Evolutionary conservation across 768 basidiomycete genomes (phyloP).

Genomic region (Podaxis mareebaensis): DNA sequence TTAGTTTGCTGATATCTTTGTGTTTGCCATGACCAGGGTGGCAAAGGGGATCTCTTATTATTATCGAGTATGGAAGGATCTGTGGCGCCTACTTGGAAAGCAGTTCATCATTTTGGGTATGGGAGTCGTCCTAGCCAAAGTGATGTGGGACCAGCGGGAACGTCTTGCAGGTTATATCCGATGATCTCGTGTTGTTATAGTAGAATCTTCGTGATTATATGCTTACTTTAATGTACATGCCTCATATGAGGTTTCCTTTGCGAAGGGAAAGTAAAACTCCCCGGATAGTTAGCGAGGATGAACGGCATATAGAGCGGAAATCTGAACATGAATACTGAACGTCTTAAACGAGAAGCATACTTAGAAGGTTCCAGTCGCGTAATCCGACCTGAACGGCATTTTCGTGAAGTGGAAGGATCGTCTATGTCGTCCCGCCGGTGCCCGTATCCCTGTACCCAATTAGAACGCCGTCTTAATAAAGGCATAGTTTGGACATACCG

Average conservation of each 20-base stretch:
- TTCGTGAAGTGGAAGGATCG: background rate
- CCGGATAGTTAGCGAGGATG: background rate
- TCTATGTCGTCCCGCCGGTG: constrained; percentile 8
- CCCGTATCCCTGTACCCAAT: constrained; percentile 8
- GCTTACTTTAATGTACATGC: constrained; percentile 8
- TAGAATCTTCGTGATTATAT: background rate
- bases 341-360: background rate
- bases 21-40: constrained; percentile 19
- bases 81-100: constrained; percentile 30
- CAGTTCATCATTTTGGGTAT: constrained; percentile 25
- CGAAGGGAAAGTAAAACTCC: constrained; percentile 1
- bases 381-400: background rate
- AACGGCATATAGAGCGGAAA: background rate
- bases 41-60: constrained; percentile 29
- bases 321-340: background rate
- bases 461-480: background rate
- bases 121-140: constrained; percentile 24
- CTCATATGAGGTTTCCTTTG: background rate
- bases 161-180: constrained; percentile 21
- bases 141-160: constrained; percentile 30
- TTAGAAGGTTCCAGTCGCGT: background rate
- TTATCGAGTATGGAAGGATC: constrained; percentile 27
- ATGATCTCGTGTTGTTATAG: constrained; percentile 3
- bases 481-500: constrained; percentile 39
- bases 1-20: background rate